Conservation (phyloP, 495 filamentous ascomycete genomes). For the Penicillium silybi region DNA sequence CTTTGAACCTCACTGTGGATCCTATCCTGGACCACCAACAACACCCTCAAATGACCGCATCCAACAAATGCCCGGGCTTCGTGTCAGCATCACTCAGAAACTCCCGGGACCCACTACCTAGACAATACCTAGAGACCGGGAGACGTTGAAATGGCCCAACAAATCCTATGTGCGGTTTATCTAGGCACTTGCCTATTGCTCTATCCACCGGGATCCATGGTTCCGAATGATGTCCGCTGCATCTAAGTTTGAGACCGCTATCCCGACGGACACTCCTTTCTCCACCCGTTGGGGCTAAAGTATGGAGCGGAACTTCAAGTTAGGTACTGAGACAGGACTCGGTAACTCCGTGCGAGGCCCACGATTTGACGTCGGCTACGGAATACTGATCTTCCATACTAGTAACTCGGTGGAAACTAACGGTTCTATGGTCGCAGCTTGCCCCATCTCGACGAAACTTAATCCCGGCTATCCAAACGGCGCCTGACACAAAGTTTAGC, state of each 20-base stretch:
- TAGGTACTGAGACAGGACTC: not conserved
- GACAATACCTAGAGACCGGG: slow-evolving; percentile 1
- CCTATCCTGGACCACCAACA: slow-evolving; percentile 3
- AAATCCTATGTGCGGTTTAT: not conserved
- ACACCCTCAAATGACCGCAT: not conserved
- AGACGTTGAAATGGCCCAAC: slow-evolving; percentile 3
- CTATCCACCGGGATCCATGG: slow-evolving; percentile 10
- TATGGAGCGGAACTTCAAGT: not conserved
- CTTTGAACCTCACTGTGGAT: slow-evolving; percentile 10
- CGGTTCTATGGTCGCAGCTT: not conserved
- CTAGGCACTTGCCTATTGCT: not conserved
- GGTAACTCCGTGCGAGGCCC: not conserved
- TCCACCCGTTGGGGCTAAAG: not conserved
- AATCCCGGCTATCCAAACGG: not conserved
- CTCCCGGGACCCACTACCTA: not conserved
- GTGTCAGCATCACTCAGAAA: slow-evolving; percentile 2
- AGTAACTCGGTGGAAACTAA: not conserved
- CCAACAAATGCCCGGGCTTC: not conserved
- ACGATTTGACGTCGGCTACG: not conserved
- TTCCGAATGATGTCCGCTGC: not conserved
- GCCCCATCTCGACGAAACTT: not conserved
- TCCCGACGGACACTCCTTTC: not conserved
- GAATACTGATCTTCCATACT: not conserved
- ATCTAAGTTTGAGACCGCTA: slow-evolving; percentile 16
- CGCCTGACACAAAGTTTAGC: slow-evolving; percentile 19